Base-by-base conservation (phyloP, 495 filamentous ascomycete genomes). In the Penicillium cinerascens region DNA sequence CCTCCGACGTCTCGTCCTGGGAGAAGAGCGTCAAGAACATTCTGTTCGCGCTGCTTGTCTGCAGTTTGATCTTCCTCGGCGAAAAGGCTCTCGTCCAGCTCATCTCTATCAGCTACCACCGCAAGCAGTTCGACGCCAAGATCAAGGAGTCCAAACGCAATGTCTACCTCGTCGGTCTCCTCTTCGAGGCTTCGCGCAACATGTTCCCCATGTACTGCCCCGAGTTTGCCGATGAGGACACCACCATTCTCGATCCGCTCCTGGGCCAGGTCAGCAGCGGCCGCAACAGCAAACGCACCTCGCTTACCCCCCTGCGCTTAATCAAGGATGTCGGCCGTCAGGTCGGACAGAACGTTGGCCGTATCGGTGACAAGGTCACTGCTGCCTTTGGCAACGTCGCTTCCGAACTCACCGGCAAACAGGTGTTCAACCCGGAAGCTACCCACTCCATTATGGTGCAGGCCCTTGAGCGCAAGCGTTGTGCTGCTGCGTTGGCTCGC, bases 351-450 rank as follows among this genome's bases (percentile, higher is more conserved):
- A 85, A 91, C 54, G 84, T 95, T 39, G 86, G 86, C 44, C 83
- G 90, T 7, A 72, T 93, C 38, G 92, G 92, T 44, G 91, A 93
- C 75, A 97, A 95, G 70, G 79, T 97, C 44, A 92, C 89, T 0
- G 88, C 87, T 9, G 88, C 84, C 0, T 92, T 98, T 65, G 93
- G 93, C n/a, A 91, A 95, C 54, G 84, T 97, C 42, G 92, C 93
- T 3, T 86, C 86, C 5, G 93, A 97, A 59, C 88, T 98, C 46
- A 95, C 92, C 0, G 93, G 93, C 47, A 96, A 95, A 73, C 81
- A 96, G 56, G 83, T 96, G 22, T 95, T 98, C 71, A 92, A 97
- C 70, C 86, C 91, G 7, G 88, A 85, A 47, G 85, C 88, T 1
- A 86, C 92, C 2, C 91, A 96, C 65, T 91, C 90, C 2, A 82